Conservation (phyloP, 2,329 filamentous ascomycete species). For the Claviceps maximensis region DNA sequence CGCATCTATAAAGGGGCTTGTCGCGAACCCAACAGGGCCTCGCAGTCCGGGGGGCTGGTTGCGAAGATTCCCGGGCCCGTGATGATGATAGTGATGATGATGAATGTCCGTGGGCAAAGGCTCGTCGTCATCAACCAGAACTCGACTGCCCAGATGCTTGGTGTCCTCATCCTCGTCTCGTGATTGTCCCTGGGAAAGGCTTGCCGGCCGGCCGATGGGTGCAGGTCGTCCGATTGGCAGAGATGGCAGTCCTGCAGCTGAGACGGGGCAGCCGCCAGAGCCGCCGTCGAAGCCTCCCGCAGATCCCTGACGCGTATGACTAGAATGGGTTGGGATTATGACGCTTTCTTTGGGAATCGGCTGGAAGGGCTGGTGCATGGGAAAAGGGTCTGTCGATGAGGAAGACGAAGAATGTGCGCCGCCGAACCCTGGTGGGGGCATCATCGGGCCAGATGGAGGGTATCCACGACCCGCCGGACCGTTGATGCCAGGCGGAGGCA, state of each 20-base stretch:
- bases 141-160: slow-evolving; percentile 79
- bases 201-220: slow-evolving; percentile 79
- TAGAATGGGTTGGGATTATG: slow-evolving; percentile 28
- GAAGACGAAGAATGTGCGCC: slow-evolving; percentile 11
- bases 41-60: slow-evolving; percentile 39
- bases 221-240: slow-evolving; percentile 71
- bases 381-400: slow-evolving; percentile 17
- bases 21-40: slow-evolving; percentile 22
- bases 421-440: slow-evolving; percentile 23
- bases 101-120: slow-evolving; percentile 26
- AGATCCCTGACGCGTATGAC: slow-evolving; percentile 56
- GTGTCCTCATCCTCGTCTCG: slow-evolving; percentile 52
- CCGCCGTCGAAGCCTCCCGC: slow-evolving; percentile 47
- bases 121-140: slow-evolving; percentile 66
- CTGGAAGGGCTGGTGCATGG: slow-evolving; percentile 17
- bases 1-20: slow-evolving; percentile 29
- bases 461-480: slow-evolving; percentile 31
- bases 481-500: slow-evolving; percentile 38
- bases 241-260: slow-evolving; percentile 27
- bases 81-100: slow-evolving; percentile 2
- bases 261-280: slow-evolving; percentile 29
- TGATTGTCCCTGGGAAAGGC: slow-evolving; percentile 44
- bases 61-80: slow-evolving; percentile 19
- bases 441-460: slow-evolving; percentile 22
- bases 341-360: slow-evolving; percentile 18